A percentile compares a stretch with the other conserved stretches of the same genome.
Conservation (phyloP, 2,329 filamentous ascomycete genomes). For the Fusarium oligoseptatum region DNA sequence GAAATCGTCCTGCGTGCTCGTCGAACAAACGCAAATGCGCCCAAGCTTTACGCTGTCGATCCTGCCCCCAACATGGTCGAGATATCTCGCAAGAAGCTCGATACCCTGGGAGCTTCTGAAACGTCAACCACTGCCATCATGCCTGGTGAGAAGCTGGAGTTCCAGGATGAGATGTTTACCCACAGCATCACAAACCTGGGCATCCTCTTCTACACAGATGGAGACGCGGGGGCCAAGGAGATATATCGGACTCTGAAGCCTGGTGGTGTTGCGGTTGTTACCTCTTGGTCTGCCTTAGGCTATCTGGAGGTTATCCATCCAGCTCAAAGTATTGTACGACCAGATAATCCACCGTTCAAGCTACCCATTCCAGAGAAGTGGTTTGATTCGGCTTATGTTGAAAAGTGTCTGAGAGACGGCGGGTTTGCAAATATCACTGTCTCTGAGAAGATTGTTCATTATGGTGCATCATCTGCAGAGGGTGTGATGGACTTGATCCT, state of each 20-base stretch:
- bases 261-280: not conserved
- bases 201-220: not conserved
- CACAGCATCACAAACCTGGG: not conserved
- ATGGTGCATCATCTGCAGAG: not conserved
- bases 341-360: not conserved
- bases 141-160: not conserved
- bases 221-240: not conserved
- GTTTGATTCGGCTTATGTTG: not conserved
- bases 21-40: not conserved
- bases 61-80: not conserved
- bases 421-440: not conserved
- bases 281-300: not conserved
- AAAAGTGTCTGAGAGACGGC: not conserved
- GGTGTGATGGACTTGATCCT: not conserved
- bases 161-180: not conserved
- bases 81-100: not conserved
- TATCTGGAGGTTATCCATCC: not conserved
- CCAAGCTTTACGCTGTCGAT: not conserved
- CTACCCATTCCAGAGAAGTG: not conserved
- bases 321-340: not conserved
- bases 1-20: not conserved
- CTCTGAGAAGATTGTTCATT: not conserved
- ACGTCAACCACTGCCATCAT: not conserved
- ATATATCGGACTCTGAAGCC: not conserved
- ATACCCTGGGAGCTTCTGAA: not conserved